Percentiles rank a stretch among this genome's conserved stretches.
Conservation (phyloP, 768 basidiomycete species). For the Cyathus striatus region DNA sequence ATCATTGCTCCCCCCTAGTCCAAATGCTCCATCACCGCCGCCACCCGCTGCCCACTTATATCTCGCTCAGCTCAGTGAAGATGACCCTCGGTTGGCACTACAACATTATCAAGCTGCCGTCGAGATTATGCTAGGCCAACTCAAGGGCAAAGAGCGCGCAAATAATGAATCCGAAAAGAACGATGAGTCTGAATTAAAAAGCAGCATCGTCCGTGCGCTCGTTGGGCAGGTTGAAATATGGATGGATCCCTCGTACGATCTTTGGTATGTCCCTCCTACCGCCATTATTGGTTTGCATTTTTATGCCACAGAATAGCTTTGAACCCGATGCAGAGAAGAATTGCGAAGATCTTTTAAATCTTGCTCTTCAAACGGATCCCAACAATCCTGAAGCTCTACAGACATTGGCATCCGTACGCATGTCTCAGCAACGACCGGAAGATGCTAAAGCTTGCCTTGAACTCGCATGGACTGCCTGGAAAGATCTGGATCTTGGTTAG, state of each 20-base stretch:
- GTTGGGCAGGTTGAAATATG: constrained; percentile 92
- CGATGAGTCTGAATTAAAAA: constrained; percentile 57
- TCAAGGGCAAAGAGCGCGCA: constrained; percentile 72
- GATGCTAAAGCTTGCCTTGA: constrained; percentile 73
- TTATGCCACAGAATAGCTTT: constrained; percentile 41
- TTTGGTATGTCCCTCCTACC: constrained; percentile 71
- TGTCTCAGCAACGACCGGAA: constrained; percentile 81
- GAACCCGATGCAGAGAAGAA: constrained; percentile 77
- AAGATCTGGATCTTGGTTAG: constrained; percentile 55
- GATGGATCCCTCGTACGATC: constrained; percentile 89
- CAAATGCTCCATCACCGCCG: constrained; percentile 53
- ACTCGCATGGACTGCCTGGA: constrained; percentile 63
- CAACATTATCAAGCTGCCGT: constrained; percentile 79
- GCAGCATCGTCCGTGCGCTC: constrained; percentile 71
- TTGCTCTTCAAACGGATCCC: constrained; percentile 72
- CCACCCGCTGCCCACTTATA: constrained; percentile 83
- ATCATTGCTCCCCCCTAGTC: constrained; percentile 54
- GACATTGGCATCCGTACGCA: constrained; percentile 76
- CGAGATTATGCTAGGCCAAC: constrained; percentile 57
- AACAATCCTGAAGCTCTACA: constrained; percentile 77
- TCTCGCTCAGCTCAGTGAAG: constrained; percentile 80
- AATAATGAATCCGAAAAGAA: constrained; percentile 26
- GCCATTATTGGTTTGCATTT: neutral
- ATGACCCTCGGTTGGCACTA: constrained; percentile 69
- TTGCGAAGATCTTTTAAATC: constrained; percentile 70